Base-by-base conservation (phyloP, 2,329 filamentous ascomycete genomes). In the Juglanconis sp. region DNA sequence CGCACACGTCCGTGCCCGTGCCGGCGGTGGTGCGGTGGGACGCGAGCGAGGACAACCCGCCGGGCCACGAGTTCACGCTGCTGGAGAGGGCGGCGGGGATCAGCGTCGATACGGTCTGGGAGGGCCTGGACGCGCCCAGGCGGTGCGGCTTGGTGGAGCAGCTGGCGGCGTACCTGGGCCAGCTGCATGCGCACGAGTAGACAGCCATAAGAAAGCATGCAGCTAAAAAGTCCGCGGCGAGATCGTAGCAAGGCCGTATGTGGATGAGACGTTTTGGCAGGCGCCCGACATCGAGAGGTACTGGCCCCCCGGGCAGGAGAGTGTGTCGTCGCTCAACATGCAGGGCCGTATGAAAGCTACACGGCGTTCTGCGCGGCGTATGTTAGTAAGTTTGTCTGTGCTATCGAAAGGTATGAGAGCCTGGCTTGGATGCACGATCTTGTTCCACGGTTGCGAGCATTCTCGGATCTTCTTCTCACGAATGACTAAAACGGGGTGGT, bases 241-340 rank as follows among this genome's bases (percentile, higher is more conserved):
- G 3, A 53, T 67, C 9, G 44, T 63, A 1, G 64, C 65, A 1
- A 72, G 69, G 2, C 71, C 65, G 2, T 55, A 71, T 1, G 52
- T 76, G 7, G 74, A 75, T 4, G 73, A 76, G 54, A 72, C 68
- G 8, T 75, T 73, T 47, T 76, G 74, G 74, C 66, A 70, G 55
- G 60, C 40, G 6, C 69, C 69, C 4, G 71, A 76, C 34, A 57
- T 75, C 2, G 64, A 58, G 9, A 53, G 54, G 15, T 67, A 68
- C 49, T 76, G 71, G 70, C 59, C 62, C 17, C 17, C 17, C 17
- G 17, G 6, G 56, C 53, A 9, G 60, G 54, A 6, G 67, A 68
- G 57, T 63, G 66, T 0, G 36, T 67, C 32, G 40, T 62, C 54
- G 5, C 63, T 75, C 31, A 75, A 74, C 44, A 64, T 68, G 31